A percentile compares a stretch with the other conserved stretches of the same genome.
Evolutionary conservation across 139 green algal species (phyloP).

Genomic region (Gonium pectorale): DNA sequence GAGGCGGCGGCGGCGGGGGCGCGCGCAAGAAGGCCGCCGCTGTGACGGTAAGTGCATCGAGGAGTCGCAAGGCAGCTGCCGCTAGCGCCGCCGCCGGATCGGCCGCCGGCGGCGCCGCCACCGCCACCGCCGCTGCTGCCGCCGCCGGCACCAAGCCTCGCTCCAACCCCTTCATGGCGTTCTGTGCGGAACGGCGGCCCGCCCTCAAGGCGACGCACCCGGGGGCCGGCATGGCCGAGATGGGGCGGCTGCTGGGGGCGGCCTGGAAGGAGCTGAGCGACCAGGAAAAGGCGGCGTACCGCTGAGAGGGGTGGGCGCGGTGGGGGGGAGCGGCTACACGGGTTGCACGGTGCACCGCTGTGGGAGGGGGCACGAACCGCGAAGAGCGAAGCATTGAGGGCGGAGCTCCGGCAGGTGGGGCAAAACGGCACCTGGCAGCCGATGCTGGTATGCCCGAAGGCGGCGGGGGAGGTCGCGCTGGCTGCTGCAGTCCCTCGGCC

Average conservation of each 20-base stretch:
- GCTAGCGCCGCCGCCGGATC: not conserved
- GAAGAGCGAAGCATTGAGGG: no score
- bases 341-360: no score
- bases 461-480: no score
- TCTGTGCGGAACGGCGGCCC: not conserved
- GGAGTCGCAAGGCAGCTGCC: not conserved
- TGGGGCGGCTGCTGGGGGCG: slow-evolving; percentile 58
- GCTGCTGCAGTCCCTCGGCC: no score
- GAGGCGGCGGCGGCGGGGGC: not conserved
- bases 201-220: not conserved
- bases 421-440: no score
- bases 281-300: slow-evolving; percentile 61
- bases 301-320: no score
- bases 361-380: no score
- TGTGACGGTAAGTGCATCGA: no score
- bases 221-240: slow-evolving; percentile 31
- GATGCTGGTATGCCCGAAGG: no score
- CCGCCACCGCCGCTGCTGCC: not conserved
- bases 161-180: slow-evolving; percentile 5
- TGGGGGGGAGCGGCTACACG: no score
- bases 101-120: not conserved
- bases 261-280: slow-evolving; percentile 65
- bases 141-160: not conserved
- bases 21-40: not conserved
- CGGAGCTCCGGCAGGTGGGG: no score